phyloP scores from a whole-genome alignment of 805 yeast genomes.

The Kuraishia cidri region DNA sequence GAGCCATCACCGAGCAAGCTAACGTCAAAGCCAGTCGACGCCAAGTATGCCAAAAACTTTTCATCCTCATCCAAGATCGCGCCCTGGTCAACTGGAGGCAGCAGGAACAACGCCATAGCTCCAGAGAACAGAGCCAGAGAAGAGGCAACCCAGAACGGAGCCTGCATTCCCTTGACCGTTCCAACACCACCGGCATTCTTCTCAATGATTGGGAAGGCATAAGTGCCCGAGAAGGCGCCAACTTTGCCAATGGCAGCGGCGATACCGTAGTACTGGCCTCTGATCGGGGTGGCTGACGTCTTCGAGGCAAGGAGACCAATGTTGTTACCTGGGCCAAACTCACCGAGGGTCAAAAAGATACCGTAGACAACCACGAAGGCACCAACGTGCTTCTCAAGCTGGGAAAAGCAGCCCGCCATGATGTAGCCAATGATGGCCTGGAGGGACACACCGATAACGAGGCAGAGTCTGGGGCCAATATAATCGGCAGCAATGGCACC shows the following conservation, averaged over 20 bases:
- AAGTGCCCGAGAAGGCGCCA: constrained; percentile 90
- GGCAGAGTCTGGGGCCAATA: constrained; percentile 83
- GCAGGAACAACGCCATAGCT: constrained; percentile 53
- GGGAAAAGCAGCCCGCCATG: constrained; percentile 65
- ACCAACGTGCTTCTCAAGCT: constrained; percentile 52
- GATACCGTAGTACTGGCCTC: constrained; percentile 87
- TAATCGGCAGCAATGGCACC: constrained; percentile 86
- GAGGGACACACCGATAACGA: constrained; percentile 53
- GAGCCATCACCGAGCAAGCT: constrained; percentile 36
- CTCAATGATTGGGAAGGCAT: constrained; percentile 77
- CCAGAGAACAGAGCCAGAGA: constrained; percentile 71
- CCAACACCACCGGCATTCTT: constrained; percentile 45
- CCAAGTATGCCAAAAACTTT: constrained; percentile 59
- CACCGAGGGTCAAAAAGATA: constrained; percentile 80
- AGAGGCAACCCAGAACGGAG: constrained; percentile 79
- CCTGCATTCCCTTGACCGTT: constrained; percentile 48
- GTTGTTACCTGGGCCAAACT: constrained; percentile 91
- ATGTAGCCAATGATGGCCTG: constrained; percentile 79
- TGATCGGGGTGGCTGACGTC: constrained; percentile 75
- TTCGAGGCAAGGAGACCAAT: constrained; percentile 84
- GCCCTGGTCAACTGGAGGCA: constrained; percentile 80
- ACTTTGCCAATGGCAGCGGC: constrained; percentile 89
- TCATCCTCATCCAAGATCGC: constrained; percentile 74
- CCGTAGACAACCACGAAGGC: constrained; percentile 85
- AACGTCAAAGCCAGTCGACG: constrained; percentile 62